phyloP scores from a whole-genome alignment of 208 protist genomes.

The Acanthamoeba healyi region DNA sequence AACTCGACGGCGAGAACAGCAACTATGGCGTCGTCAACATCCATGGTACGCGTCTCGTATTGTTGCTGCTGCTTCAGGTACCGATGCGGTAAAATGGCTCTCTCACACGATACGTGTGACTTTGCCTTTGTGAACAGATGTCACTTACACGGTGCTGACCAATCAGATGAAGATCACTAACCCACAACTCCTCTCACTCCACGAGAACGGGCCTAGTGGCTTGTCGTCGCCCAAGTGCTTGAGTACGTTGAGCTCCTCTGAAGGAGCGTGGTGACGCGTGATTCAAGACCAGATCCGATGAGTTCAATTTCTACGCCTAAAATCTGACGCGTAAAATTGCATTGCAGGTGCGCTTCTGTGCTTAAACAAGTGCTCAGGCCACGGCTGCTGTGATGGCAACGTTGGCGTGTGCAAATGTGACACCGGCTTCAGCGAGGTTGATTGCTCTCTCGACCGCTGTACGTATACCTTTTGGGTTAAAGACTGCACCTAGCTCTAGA shows the following conservation, averaged over 20 bases:
- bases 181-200: neutral
- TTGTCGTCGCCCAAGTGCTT: neutral
- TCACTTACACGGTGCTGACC: neutral
- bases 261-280: neutral
- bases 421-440: neutral
- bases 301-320: no score
- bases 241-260: neutral
- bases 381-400: neutral
- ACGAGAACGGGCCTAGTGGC: neutral
- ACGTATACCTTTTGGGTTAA: no score
- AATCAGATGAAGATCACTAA: conserved; percentile 4
- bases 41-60: neutral
- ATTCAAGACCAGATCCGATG: no score
- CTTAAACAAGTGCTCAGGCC: neutral
- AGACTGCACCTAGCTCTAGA: no score
- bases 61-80: no score
- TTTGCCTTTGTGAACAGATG: neutral
- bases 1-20: neutral
- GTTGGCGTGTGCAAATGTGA: neutral
- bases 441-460: neutral
- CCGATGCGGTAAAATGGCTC: no score
- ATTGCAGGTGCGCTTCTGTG: neutral
- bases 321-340: neutral
- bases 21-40: conserved; percentile 23
- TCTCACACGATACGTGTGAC: no score